Percentiles rank a stretch among this genome's conserved stretches.
Conservation (phyloP, 2,329 filamentous ascomycete genomes). For the Alternaria arbusti region DNA sequence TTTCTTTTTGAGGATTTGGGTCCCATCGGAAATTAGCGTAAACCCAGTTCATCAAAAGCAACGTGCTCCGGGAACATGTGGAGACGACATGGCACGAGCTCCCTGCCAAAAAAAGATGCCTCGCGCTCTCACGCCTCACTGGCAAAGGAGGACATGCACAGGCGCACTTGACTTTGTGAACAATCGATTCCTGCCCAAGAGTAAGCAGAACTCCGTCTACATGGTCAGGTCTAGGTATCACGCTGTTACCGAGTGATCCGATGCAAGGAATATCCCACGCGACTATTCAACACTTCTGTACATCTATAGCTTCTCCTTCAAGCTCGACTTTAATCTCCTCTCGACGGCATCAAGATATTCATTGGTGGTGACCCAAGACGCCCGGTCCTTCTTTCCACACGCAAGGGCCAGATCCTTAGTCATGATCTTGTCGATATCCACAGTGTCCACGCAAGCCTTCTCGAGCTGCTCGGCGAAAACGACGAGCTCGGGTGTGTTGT, state of each 20-base stretch:
- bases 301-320: conserved; percentile 76
- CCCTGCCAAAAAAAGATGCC: neutral
- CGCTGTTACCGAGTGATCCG: neutral
- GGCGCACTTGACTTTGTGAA: neutral
- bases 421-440: conserved; percentile 95
- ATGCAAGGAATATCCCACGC: neutral
- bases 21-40: neutral
- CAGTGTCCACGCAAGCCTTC: conserved; percentile 91
- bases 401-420: conserved; percentile 98
- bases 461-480: conserved; percentile 91
- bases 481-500: conserved; percentile 89
- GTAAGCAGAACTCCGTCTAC: conserved; percentile 2
- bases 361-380: conserved; percentile 87
- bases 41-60: conserved; percentile 1
- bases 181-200: conserved; percentile 1
- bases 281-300: neutral
- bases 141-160: neutral
- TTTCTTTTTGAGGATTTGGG: conserved; percentile 1
- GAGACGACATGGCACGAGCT: conserved; percentile 1
- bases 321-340: conserved; percentile 79
- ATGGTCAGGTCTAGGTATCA: neutral
- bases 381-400: conserved; percentile 83
- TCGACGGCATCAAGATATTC: conserved; percentile 93
- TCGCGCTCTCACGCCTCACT: neutral
- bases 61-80: conserved; percentile 1